Evolutionary conservation across 169 alveolate species (phyloP).

Genomic region (Plasmodium falciparum): DNA sequence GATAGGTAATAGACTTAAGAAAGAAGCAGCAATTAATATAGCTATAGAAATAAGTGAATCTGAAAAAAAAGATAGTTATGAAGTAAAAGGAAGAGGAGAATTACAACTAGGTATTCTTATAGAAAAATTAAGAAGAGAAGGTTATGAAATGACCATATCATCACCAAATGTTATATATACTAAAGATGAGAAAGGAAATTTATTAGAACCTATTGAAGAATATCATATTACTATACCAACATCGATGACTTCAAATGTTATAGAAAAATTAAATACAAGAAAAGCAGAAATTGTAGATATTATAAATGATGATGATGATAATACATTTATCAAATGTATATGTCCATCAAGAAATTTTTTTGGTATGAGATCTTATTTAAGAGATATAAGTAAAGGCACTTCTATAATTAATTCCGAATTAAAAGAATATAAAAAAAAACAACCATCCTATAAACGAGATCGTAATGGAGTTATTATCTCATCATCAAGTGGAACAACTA

Average conservation of each 20-base stretch:
- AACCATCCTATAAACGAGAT: slow-evolving; percentile 79
- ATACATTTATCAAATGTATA: slow-evolving; percentile 65
- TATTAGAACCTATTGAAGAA: slow-evolving; percentile 92
- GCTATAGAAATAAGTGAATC: slow-evolving; percentile 90
- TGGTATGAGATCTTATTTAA: slow-evolving; percentile 85
- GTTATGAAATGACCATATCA: slow-evolving; percentile 93
- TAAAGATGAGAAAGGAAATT: slow-evolving; percentile 84
- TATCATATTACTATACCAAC: slow-evolving; percentile 87
- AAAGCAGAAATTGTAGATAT: slow-evolving; percentile 80
- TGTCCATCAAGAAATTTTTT: slow-evolving; percentile 83
- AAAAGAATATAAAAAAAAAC: slow-evolving; percentile 86
- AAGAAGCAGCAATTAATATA: slow-evolving; percentile 93
- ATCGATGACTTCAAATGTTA: slow-evolving; percentile 84
- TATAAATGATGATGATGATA: slow-evolving; percentile 49
- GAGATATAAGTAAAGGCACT: slow-evolving; percentile 90
- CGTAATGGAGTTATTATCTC: slow-evolving; percentile 90
- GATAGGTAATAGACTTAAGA: slow-evolving; percentile 91
- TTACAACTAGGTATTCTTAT: slow-evolving; percentile 95
- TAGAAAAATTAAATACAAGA: slow-evolving; percentile 89
- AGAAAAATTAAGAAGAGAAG: slow-evolving; percentile 97
- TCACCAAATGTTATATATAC: slow-evolving; percentile 92
- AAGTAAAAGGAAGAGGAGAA: slow-evolving; percentile 95
- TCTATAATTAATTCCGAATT: slow-evolving; percentile 87
- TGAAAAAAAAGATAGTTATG: slow-evolving; percentile 84
- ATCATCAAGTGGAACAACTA: slow-evolving; percentile 87